Conservation (phyloP, 768 basidiomycete species). For the Podaxis sp. region DNA sequence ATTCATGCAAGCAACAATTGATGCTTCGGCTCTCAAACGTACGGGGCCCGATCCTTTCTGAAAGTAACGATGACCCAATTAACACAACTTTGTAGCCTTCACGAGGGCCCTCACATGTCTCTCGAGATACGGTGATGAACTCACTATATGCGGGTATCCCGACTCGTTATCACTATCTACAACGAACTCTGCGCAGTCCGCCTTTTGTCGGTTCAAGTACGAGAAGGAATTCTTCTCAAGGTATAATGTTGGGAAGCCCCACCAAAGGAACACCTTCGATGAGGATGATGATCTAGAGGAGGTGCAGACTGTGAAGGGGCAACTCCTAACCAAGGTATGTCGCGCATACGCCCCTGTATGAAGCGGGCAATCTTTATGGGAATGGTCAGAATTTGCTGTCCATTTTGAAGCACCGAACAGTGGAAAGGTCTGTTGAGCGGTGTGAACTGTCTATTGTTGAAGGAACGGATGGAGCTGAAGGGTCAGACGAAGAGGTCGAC, state of each 20-base stretch:
- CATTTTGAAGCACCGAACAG: slow-evolving; percentile 68
- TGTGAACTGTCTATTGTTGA: slow-evolving; percentile 75
- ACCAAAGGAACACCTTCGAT: slow-evolving; percentile 16
- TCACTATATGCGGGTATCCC: slow-evolving; percentile 62
- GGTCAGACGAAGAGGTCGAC: slow-evolving; percentile 48
- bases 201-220: slow-evolving; percentile 79
- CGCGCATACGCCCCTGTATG: not conserved
- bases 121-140: slow-evolving; percentile 80
- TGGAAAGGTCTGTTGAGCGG: slow-evolving; percentile 74
- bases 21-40: slow-evolving; percentile 55
- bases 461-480: slow-evolving; percentile 32
- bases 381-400: slow-evolving; percentile 59
- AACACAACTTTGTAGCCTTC: slow-evolving; percentile 48
- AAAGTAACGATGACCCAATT: not conserved
- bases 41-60: slow-evolving; percentile 13
- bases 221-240: slow-evolving; percentile 66
- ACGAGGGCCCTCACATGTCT: slow-evolving; percentile 74
- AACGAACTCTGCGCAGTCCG: slow-evolving; percentile 79
- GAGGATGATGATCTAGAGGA: slow-evolving; percentile 35
- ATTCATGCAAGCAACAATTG: slow-evolving; percentile 70
- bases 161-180: slow-evolving; percentile 64
- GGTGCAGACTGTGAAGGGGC: slow-evolving; percentile 49
- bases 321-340: slow-evolving; percentile 66
- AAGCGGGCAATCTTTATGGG: not conserved
- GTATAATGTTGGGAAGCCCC: slow-evolving; percentile 42